Percentiles rank a stretch among this genome's conserved stretches.
These are phyloP conservation scores for Colletotrichum viniferum DNA, from an alignment of 2,329 filamentous ascomycete species.

Conservation along the genomic window DNA sequence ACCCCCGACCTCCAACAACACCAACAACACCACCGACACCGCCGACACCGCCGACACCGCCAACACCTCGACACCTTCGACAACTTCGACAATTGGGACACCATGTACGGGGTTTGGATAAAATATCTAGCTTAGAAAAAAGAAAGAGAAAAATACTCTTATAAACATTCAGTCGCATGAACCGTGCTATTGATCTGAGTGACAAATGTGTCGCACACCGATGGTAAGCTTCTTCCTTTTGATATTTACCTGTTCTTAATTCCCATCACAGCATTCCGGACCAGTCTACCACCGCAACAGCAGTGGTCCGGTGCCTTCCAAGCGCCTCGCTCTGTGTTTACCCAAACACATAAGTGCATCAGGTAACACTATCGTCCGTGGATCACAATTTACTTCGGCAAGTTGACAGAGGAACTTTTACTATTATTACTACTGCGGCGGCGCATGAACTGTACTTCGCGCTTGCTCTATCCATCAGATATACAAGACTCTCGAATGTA, in stretches of 20 bases:
- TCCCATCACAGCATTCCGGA: no score
- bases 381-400: not conserved
- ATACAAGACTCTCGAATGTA: slow-evolving; percentile 1
- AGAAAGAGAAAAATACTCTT: not conserved
- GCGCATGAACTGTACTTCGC: not conserved
- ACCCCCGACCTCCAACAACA: not conserved
- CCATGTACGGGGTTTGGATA: not conserved
- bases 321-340: no score
- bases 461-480: not conserved
- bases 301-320: no score
- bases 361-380: not conserved
- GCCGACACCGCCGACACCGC: not conserved
- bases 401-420: not conserved
- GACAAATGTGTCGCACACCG: rapidly evolving
- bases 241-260: no score
- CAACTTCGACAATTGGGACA: not conserved
- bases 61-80: not conserved
- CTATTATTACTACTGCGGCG: not conserved
- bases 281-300: no score
- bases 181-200: not conserved
- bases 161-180: not conserved
- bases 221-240: not conserved
- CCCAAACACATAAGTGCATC: not conserved
- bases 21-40: no score
- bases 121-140: not conserved